Evolutionary conservation across 176 grass and related monocot species (phyloP).

Genomic region (Paspalum notatum): DNA sequence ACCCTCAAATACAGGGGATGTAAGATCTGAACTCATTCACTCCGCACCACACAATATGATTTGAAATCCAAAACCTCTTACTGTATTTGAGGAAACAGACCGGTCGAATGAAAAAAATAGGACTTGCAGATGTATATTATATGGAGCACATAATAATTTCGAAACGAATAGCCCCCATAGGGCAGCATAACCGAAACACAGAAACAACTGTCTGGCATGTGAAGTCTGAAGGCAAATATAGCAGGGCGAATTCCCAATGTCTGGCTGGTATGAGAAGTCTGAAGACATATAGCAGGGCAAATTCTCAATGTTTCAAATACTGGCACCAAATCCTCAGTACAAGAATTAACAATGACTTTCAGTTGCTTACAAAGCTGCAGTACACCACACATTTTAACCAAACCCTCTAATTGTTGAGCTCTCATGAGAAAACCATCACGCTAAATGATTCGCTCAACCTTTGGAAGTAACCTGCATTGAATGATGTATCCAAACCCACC

Average conservation of each 20-base stretch:
- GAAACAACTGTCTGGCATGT: neutral
- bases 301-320: slow-evolving; percentile 13
- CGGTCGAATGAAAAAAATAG: too few relatives aligned
- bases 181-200: neutral
- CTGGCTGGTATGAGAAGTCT: neutral
- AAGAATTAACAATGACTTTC: slow-evolving; percentile 11
- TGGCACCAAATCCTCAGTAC: slow-evolving; percentile 21
- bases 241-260: neutral
- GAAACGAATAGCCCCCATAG: neutral
- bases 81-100: neutral
- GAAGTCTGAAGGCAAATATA: neutral
- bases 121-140: too few relatives aligned
- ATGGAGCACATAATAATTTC: too few relatives aligned
- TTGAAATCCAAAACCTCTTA: too few relatives aligned
- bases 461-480: slow-evolving; percentile 5
- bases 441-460: neutral
- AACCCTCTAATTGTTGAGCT: slow-evolving; percentile 9
- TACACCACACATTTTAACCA: slow-evolving; percentile 15
- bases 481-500: slow-evolving; percentile 41
- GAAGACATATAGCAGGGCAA: neutral
- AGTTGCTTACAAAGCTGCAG: slow-evolving; percentile 28
- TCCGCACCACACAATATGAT: too few relatives aligned
- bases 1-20: too few relatives aligned
- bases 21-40: too few relatives aligned
- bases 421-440: slow-evolving; percentile 22